Evolutionary conservation across 2,329 filamentous ascomycete species (phyloP).

Genomic region (Rhynchosporium graminicola): DNA sequence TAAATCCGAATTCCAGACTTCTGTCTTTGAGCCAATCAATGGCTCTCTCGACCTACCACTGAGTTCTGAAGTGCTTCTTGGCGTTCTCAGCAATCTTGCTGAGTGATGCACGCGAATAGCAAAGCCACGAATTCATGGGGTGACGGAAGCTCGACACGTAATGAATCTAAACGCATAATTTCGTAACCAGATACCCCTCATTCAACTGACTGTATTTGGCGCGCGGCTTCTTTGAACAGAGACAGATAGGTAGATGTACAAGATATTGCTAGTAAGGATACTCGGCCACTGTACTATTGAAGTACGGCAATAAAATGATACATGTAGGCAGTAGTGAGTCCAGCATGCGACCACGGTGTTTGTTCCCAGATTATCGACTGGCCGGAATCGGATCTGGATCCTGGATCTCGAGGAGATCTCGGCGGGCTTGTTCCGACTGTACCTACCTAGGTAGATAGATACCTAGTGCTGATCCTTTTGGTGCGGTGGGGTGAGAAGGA

Average conservation of each 20-base stretch:
- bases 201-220: not conserved
- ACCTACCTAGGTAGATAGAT: too few species aligned
- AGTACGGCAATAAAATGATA: not conserved
- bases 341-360: constrained; percentile 3
- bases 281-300: too few species aligned
- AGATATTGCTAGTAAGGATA: not conserved
- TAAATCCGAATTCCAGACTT: constrained; percentile 1
- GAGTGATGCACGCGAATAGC: constrained; percentile 16
- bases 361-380: not conserved
- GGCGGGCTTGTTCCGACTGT: constrained; percentile 1
- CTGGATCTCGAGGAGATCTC: constrained; percentile 13
- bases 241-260: too few species aligned
- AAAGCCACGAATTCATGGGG: constrained; percentile 16
- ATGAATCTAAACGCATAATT: constrained; percentile 5
- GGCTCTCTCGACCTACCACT: not conserved
- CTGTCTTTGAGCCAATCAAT: not conserved
- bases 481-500: not conserved
- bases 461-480: constrained; percentile 17
- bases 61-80: constrained; percentile 11
- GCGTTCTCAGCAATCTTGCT: constrained; percentile 17
- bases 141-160: constrained; percentile 16
- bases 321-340: not conserved
- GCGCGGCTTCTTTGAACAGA: too few species aligned
- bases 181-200: not conserved
- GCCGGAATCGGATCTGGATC: not conserved